Evolutionary conservation across 108 stramenopile species (phyloP).

Genomic region (Bacterosira constricta): DNA sequence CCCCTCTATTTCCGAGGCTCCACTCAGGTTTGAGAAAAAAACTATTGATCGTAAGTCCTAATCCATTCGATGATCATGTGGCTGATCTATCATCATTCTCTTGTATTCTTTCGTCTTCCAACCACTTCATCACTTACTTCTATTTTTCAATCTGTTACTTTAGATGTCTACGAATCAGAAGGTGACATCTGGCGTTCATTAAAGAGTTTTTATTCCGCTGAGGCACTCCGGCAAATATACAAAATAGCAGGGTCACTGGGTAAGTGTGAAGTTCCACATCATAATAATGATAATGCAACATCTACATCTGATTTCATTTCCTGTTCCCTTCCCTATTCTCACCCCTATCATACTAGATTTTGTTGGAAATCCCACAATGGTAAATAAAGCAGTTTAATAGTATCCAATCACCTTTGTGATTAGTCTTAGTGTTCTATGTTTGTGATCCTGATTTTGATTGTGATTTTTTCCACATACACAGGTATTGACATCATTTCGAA

Average conservation of each 20-base stretch:
- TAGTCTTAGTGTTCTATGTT: too few relatives aligned
- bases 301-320: background rate
- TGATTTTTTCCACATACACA: too few relatives aligned
- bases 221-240: slow-evolving; percentile 89
- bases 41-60: slow-evolving; percentile 68
- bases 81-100: background rate
- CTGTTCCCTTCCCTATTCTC: background rate
- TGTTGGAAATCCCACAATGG: slow-evolving; percentile 92
- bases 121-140: background rate
- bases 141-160: background rate
- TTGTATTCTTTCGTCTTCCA: too few relatives aligned
- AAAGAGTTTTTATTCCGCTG: slow-evolving; percentile 36
- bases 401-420: too few relatives aligned
- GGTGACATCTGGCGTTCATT: slow-evolving; percentile 41
- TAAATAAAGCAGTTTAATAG: too few relatives aligned
- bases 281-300: background rate
- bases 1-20: slow-evolving; percentile 85
- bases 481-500: slow-evolving; percentile 82
- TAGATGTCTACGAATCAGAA: slow-evolving; percentile 43
- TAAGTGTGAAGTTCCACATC: background rate
- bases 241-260: slow-evolving; percentile 90
- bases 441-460: too few relatives aligned
- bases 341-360: slow-evolving; percentile 64
- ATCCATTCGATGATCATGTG: slow-evolving; percentile 80
- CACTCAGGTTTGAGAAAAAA: slow-evolving; percentile 63